A percentile compares a stretch with the other conserved stretches of the same genome.
These are phyloP conservation scores for Lenzites betulinus DNA, from an alignment of 768 basidiomycete species.

Conservation along the genomic window DNA sequence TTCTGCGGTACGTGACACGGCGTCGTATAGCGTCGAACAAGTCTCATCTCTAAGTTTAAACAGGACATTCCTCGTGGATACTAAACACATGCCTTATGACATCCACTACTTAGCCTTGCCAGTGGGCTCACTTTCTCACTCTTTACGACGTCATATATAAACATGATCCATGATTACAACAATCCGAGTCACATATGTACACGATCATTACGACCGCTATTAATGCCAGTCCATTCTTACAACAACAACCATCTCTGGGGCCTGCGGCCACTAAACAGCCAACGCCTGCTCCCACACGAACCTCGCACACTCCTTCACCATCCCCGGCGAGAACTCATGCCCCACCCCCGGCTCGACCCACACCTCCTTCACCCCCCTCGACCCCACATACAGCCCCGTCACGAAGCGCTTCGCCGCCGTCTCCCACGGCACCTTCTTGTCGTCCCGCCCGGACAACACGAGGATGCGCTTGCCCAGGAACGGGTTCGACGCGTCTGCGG, in stretches of 20 bases:
- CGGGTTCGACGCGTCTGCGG: conserved; percentile 47
- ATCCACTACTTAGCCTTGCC: too few relatives aligned
- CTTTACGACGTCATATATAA: too few relatives aligned
- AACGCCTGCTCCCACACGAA: conserved; percentile 31
- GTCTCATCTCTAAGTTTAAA: too few relatives aligned
- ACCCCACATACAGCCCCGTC: conserved; percentile 52
- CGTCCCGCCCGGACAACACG: conserved; percentile 65
- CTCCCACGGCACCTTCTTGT: conserved; percentile 68
- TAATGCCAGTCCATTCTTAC: neutral
- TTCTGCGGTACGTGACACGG: neutral
- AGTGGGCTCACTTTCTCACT: too few relatives aligned
- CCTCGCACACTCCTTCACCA: conserved; percentile 53
- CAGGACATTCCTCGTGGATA: neutral
- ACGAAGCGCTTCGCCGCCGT: conserved; percentile 55
- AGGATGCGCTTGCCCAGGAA: conserved; percentile 75
- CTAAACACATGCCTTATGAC: too few relatives aligned
- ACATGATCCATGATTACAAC: too few relatives aligned
- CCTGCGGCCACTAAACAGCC: neutral
- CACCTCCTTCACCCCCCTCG: conserved; percentile 55
- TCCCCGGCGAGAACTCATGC: conserved; percentile 61
- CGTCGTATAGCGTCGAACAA: neutral
- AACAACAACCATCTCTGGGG: neutral
- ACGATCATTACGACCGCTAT: neutral
- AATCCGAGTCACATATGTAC: too few relatives aligned
- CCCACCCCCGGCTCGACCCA: conserved; percentile 57